Evolutionary conservation across 1,139 yeast genomes (phyloP).

Genomic region (Debaryomyces robertsiae): DNA sequence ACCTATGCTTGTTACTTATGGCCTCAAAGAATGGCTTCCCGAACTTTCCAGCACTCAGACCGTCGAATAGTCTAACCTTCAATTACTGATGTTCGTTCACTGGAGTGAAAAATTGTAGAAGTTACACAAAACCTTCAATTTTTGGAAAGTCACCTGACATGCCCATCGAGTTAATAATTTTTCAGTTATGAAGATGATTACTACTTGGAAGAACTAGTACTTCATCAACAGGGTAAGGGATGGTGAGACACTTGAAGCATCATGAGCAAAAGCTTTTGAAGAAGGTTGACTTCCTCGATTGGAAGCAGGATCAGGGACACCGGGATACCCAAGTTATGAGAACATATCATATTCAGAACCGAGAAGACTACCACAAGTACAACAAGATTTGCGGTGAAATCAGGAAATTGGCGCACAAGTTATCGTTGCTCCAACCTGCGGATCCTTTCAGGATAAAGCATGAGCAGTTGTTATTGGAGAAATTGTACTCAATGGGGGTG

Average conservation of each 20-base stretch:
- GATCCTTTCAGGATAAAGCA: conserved; percentile 87
- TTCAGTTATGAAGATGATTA: conserved; percentile 2
- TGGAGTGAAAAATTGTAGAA: conserved; percentile 9
- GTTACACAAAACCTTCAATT: conserved; percentile 10
- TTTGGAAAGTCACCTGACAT: conserved; percentile 1
- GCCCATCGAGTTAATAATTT: conserved; percentile 8
- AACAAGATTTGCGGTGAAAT: conserved; percentile 90
- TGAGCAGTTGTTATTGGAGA: conserved; percentile 83
- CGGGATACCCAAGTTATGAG: conserved; percentile 95
- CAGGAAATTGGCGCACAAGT: conserved; percentile 80
- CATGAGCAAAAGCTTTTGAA: conserved; percentile 94
- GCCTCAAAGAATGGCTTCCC: background rate
- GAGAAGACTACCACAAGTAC: conserved; percentile 95
- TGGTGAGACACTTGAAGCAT: conserved; percentile 91
- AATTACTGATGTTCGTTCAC: conserved; percentile 3
- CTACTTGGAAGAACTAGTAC: background rate
- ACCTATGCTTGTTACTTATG: background rate
- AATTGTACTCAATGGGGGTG: conserved; percentile 85
- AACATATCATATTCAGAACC: conserved; percentile 87
- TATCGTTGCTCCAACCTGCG: conserved; percentile 79
- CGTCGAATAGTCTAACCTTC: too few species aligned
- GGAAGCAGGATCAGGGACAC: conserved; percentile 96
- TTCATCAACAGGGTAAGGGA: conserved; percentile 24
- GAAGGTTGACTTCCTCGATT: conserved; percentile 94
- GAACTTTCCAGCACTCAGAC: too few species aligned